Base-by-base conservation (phyloP, 768 basidiomycete species). In the Hericium coralloides region DNA sequence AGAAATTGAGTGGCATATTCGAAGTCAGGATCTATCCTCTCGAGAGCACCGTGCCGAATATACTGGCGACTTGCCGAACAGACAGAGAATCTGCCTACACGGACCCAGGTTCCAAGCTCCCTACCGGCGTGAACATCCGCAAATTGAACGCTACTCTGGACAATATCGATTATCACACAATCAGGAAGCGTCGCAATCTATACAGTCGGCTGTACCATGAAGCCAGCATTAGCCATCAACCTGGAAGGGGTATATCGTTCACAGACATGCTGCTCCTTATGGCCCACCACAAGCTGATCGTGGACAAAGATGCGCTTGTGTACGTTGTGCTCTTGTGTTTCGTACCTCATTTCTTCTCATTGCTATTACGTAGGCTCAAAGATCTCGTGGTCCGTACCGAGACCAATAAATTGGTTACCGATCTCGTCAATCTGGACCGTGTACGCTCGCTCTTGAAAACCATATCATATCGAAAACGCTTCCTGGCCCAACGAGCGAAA, bases 211-310 rank as follows among this genome's bases (percentile, higher is more conserved):
- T 98, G 1, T 93, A 87, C 64, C 88, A 95, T 65, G 95, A 98
- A 74, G 94, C 95, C 2, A 75, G 73, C 61, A 80, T 94, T 36
- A 79, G 83, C 3, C 83, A 85, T 59, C 79, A 87, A 59, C 79
- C 77, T 36, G 83, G 84, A 1, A 78, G 82, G 53, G 94, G 94
- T 9, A 92, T 98, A 58, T 89, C 91, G 22, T 98, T 98, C 74
- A 90, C 85, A 1, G 81, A 84, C 48, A 95, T 95, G 90, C 78
- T 98, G 2, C 67, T 89, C 37, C 72, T 98, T 48, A 73, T 98
- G 41, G 87, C 91, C 1, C 95, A 97, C 67, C 86, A 98, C 73
- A 94, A 91, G 69, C 73, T 98, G 53, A 92, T 98, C 60, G 80
- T 91, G 52, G 93, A 97, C 70, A 82, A 81, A 25, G 89, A 92